Evolutionary conservation across 306 rosid species (phyloP).

Genomic region (Casuarina glauca): DNA sequence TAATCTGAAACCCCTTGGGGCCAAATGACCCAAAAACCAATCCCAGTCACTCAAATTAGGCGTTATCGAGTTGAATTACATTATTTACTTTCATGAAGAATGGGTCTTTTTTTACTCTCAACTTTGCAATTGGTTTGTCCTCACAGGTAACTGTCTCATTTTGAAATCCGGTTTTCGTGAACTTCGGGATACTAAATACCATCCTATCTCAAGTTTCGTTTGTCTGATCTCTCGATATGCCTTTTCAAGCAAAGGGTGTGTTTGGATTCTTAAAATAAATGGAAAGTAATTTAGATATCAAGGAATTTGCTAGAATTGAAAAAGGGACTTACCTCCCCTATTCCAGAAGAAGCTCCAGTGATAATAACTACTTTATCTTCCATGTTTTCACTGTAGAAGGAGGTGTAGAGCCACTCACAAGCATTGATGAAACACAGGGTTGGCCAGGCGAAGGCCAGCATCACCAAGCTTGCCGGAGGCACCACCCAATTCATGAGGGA

Average conservation of each 20-base stretch:
- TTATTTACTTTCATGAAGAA: too few species aligned
- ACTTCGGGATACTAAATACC: too few species aligned
- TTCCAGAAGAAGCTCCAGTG: slow-evolving; percentile 95
- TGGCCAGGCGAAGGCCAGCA: slow-evolving; percentile 84
- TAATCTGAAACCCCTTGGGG: background rate
- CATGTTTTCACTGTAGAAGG: slow-evolving; percentile 45
- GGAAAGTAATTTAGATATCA: background rate
- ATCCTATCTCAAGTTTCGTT: too few species aligned
- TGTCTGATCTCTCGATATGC: too few species aligned
- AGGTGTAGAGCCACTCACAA: slow-evolving; percentile 66
- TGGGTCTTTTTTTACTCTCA: too few species aligned
- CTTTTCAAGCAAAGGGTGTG: too few species aligned
- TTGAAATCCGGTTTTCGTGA: too few species aligned
- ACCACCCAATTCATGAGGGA: slow-evolving; percentile 58
- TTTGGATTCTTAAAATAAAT: too few species aligned
- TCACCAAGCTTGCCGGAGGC: slow-evolving; percentile 68
- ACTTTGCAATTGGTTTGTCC: too few species aligned
- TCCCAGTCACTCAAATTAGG: background rate
- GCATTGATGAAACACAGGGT: slow-evolving; percentile 63
- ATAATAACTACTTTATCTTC: slow-evolving; percentile 74
- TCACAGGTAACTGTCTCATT: too few species aligned
- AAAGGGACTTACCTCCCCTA: slow-evolving; percentile 63
- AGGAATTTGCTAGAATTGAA: background rate
- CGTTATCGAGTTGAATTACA: too few species aligned
- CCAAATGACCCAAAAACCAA: background rate